These are phyloP conservation scores for Syzygium aqueum DNA, from an alignment of 345 rosid genomes.

Conservation along the genomic window DNA sequence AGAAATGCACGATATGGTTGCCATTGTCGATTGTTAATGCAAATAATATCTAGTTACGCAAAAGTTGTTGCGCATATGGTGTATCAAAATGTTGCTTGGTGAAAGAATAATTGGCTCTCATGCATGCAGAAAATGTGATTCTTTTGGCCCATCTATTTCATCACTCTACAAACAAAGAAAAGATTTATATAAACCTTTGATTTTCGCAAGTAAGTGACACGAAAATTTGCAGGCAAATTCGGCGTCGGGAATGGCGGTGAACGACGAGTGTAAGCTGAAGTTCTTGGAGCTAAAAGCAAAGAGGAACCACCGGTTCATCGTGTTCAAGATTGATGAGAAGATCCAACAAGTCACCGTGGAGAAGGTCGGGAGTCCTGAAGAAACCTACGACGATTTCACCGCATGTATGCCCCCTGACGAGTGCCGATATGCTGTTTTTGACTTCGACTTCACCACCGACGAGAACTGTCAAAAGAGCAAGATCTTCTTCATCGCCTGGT, in stretches of 20 bases:
- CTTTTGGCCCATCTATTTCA: background rate
- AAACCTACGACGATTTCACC: constrained; percentile 47
- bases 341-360: constrained; percentile 53
- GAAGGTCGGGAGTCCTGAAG: constrained; percentile 44
- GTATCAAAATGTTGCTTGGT: background rate
- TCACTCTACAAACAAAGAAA: background rate
- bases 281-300: constrained; percentile 64
- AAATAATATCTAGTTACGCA: no score
- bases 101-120: background rate
- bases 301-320: constrained; percentile 51
- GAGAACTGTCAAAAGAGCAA: constrained; percentile 73
- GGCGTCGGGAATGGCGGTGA: constrained; percentile 64
- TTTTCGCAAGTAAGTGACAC: background rate
- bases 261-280: constrained; percentile 68
- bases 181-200: background rate
- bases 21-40: background rate
- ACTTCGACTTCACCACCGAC: constrained; percentile 47
- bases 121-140: background rate
- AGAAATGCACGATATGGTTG: background rate
- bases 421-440: constrained; percentile 49
- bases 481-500: constrained; percentile 75
- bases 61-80: background rate
- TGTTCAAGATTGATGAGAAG: constrained; percentile 59
- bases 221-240: constrained; percentile 40
- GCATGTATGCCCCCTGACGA: constrained; percentile 43